phyloP scores from a whole-genome alignment of 805 yeast species.

The Candida loeiensis region DNA sequence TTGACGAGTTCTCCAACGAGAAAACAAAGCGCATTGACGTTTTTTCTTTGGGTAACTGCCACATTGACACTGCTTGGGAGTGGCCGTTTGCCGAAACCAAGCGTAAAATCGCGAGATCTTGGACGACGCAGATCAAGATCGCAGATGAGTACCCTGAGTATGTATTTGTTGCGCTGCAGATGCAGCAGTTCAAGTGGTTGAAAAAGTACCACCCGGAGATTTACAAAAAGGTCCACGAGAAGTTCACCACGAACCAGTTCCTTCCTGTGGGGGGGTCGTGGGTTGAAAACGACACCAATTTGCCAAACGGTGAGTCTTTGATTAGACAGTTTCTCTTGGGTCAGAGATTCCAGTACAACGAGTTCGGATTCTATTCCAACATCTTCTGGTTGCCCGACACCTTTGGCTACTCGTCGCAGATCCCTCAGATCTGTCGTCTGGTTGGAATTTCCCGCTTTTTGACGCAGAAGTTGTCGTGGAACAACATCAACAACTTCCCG shows the following conservation, averaged over 20 bases:
- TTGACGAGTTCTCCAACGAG: conserved; percentile 33
- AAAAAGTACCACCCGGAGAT: conserved; percentile 81
- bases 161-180: conserved; percentile 91
- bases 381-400: conserved; percentile 97
- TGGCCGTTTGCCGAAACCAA: conserved; percentile 99
- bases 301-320: conserved; percentile 92
- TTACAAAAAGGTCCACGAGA: conserved; percentile 59
- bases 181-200: conserved; percentile 94
- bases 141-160: conserved; percentile 90
- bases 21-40: conserved; percentile 50
- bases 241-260: conserved; percentile 69
- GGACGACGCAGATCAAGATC: conserved; percentile 88
- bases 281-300: conserved; percentile 96
- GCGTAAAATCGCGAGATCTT: conserved; percentile 87
- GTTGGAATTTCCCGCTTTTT: conserved; percentile 82
- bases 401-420: conserved; percentile 92
- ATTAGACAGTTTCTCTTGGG: conserved; percentile 87
- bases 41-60: conserved; percentile 89
- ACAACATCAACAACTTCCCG: conserved; percentile 89
- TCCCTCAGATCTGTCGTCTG: conserved; percentile 87
- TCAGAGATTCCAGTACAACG: conserved; percentile 74
- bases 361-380: conserved; percentile 73
- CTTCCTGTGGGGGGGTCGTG: conserved; percentile 95
- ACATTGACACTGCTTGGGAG: conserved; percentile 97
- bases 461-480: conserved; percentile 96